Evolutionary conservation across 805 yeast species (phyloP), one percentile per base, ranked within the genome.

Genomic region (Saccharomycopsis javanensis): DNA sequence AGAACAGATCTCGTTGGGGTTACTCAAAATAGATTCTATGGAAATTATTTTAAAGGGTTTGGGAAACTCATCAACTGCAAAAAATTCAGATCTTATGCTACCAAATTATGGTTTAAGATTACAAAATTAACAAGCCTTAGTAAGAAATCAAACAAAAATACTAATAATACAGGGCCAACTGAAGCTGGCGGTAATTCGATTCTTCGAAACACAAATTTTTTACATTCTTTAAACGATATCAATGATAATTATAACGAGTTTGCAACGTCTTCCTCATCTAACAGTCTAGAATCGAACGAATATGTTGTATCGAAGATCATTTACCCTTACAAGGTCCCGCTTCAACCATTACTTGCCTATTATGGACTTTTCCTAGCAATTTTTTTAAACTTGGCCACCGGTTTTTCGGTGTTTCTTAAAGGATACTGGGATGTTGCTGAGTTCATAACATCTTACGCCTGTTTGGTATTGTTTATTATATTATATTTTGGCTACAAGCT

Each of bases 331-430:
- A 77, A 78, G 63, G 80, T 88, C 2, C 86, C 86, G 0, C 72
- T 82, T 46, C 91, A 85, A 66, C 92, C 92, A 0, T 85, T 75
- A 64, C 69, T 79, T 45, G 88, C 91, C 0, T 75, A 79, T 53
- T 72, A 82, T 62, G 91, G 90, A 0, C 68, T 83, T 0, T 46
- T 79, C 27, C 85, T 85, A 0, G 77, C 85, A 3, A 57, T 72
- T 1, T 51, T 77, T 13, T 72, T 84, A 31, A 75, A 82, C 1
- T 59, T 83, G 4, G 70, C 79, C 31, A 79, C 81, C 78, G 90
- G 90, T 3, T 80, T 78, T 64, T 78, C 79, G 4, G 82, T 83
- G 28, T 85, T 85, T 62, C 66, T 85, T 55, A 67, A 71, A 30
- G 80, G 73, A 1, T 75, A 69, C 57, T 85, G 89, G 89, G 76